These are phyloP conservation scores for Vigna nakashimae DNA, from an alignment of 306 rosid genomes.

Conservation along the genomic window DNA sequence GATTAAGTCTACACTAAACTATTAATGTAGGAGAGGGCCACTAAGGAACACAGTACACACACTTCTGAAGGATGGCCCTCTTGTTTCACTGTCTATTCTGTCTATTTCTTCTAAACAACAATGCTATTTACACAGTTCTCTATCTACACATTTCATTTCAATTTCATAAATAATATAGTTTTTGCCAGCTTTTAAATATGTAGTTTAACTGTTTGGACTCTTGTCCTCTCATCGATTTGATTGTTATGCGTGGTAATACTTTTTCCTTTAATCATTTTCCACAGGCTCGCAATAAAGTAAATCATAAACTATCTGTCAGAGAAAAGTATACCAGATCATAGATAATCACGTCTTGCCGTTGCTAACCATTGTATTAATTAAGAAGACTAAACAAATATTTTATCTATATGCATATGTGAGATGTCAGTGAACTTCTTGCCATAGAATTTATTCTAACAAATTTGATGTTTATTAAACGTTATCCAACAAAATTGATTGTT, in stretches of 20 bases:
- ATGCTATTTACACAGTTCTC: background rate
- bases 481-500: too few species aligned
- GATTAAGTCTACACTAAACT: constrained; percentile 9
- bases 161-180: background rate
- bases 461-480: too few species aligned
- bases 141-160: background rate
- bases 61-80: constrained; percentile 1
- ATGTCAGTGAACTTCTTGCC: too few species aligned
- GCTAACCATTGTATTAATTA: too few species aligned
- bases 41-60: background rate
- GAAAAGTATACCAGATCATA: too few species aligned
- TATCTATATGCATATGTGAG: background rate
- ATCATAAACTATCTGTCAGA: background rate
- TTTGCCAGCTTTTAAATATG: background rate
- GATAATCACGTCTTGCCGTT: too few species aligned
- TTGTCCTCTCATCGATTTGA: background rate
- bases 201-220: background rate
- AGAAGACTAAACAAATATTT: too few species aligned
- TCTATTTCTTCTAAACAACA: constrained; percentile 10
- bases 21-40: constrained; percentile 20
- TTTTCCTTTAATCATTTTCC: background rate
- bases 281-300: too few species aligned
- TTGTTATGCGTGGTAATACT: background rate
- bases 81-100: background rate
- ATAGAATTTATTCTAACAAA: too few species aligned